Evolutionary conservation across 2,329 filamentous ascomycete genomes (phyloP).

Genomic region (Exophiala sideris): DNA sequence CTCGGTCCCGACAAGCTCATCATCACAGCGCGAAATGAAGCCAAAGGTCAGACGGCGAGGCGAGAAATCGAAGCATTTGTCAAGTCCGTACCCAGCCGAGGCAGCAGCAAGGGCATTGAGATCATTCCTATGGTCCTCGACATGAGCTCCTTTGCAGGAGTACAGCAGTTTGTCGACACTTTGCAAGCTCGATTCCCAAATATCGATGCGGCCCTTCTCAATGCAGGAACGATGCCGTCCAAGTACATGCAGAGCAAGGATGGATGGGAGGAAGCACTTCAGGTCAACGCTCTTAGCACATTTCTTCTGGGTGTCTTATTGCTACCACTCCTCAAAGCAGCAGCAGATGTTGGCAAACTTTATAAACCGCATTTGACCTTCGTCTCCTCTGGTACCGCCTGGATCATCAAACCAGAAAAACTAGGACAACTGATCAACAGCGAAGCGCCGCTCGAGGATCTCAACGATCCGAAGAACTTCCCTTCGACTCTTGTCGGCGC

Average conservation of each 20-base stretch:
- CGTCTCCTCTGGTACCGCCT: slow-evolving; percentile 43
- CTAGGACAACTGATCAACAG: slow-evolving; percentile 30
- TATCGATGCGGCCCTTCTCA: slow-evolving; percentile 47
- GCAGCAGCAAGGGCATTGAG: slow-evolving; percentile 32
- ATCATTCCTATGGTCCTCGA: slow-evolving; percentile 48
- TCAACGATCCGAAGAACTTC: slow-evolving; percentile 34
- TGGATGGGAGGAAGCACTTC: slow-evolving; percentile 53
- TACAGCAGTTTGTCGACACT: slow-evolving; percentile 41
- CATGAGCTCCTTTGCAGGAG: slow-evolving; percentile 45
- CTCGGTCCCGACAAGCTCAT: slow-evolving; percentile 44
- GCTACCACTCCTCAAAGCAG: slow-evolving; percentile 44
- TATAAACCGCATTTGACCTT: slow-evolving; percentile 41
- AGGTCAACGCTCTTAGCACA: slow-evolving; percentile 59
- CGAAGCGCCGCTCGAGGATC: slow-evolving; percentile 33
- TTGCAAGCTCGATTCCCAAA: slow-evolving; percentile 32
- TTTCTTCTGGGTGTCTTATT: slow-evolving; percentile 53
- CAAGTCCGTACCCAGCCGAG: slow-evolving; percentile 12
- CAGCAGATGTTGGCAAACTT: slow-evolving; percentile 29
- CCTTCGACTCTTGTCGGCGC: slow-evolving; percentile 21
- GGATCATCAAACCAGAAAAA: slow-evolving; percentile 32
- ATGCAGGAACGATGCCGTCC: slow-evolving; percentile 43
- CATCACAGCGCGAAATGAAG: slow-evolving; percentile 44
- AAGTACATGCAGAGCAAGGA: slow-evolving; percentile 38
- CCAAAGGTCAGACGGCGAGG: slow-evolving; percentile 44
- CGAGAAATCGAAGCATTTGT: slow-evolving; percentile 33